Evolutionary conservation across 2,329 filamentous ascomycete genomes (phyloP).

Genomic region (Colletotrichum scovillei): DNA sequence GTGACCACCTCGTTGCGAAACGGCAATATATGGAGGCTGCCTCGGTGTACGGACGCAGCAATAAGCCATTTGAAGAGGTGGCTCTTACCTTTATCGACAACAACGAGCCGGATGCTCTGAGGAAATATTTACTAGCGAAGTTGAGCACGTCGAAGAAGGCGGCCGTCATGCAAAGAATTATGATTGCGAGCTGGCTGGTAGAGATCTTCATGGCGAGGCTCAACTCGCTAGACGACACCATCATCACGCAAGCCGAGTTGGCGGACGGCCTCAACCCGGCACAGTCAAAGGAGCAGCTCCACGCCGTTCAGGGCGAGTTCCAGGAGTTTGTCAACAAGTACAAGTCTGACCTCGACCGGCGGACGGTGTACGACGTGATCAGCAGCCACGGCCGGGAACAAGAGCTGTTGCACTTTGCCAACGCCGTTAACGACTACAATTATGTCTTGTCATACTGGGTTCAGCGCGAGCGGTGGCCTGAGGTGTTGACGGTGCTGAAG

Average conservation of each 20-base stretch:
- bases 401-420: slow-evolving; percentile 92
- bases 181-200: slow-evolving; percentile 95
- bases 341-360: slow-evolving; percentile 87
- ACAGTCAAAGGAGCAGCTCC: slow-evolving; percentile 79
- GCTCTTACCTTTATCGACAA: slow-evolving; percentile 91
- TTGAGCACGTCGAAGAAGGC: slow-evolving; percentile 84
- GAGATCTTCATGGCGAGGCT: slow-evolving; percentile 98
- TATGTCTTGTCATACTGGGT: slow-evolving; percentile 98
- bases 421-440: slow-evolving; percentile 88
- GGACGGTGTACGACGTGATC: slow-evolving; percentile 95
- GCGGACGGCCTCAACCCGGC: slow-evolving; percentile 77
- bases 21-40: slow-evolving; percentile 89
- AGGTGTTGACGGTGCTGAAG: slow-evolving; percentile 89
- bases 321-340: slow-evolving; percentile 89
- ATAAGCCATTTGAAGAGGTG: slow-evolving; percentile 96
- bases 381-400: slow-evolving; percentile 95
- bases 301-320: slow-evolving; percentile 79
- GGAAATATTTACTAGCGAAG: slow-evolving; percentile 90
- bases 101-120: slow-evolving; percentile 87
- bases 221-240: slow-evolving; percentile 92
- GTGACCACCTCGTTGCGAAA: slow-evolving; percentile 86
- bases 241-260: slow-evolving; percentile 87
- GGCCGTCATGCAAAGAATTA: slow-evolving; percentile 89
- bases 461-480: slow-evolving; percentile 90
- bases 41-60: slow-evolving; percentile 91